Conservation (phyloP, 441 rosid genomes). For the Euphorbia celastroides region DNA sequence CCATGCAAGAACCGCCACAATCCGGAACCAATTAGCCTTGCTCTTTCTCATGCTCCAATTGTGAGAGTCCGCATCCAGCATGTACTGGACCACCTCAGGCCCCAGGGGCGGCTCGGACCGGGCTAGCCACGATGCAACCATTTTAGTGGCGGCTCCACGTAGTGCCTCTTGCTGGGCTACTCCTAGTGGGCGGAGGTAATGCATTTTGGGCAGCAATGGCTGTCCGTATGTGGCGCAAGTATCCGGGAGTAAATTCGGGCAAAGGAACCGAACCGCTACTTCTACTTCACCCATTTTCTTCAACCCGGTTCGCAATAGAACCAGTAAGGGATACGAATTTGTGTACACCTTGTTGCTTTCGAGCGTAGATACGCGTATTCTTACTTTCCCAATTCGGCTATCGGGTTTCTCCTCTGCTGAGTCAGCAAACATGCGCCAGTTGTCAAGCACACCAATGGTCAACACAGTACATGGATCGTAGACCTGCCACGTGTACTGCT, state of each 20-base stretch:
- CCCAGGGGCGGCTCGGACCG: slow-evolving; percentile 86
- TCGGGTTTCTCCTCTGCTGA: slow-evolving; percentile 54
- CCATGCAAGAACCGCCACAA: slow-evolving; percentile 87
- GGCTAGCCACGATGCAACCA: slow-evolving; percentile 81
- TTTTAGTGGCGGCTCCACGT: slow-evolving; percentile 79
- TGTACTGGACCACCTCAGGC: slow-evolving; percentile 76
- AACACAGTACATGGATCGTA: slow-evolving; percentile 91
- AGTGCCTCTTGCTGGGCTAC: slow-evolving; percentile 90
- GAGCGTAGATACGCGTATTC: slow-evolving; percentile 77
- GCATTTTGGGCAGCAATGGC: slow-evolving; percentile 86
- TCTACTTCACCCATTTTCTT: slow-evolving; percentile 96
- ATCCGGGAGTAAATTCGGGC: slow-evolving; percentile 73
- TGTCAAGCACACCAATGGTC: slow-evolving; percentile 76
- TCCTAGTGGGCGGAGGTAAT: slow-evolving; percentile 83
- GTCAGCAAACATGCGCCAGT: slow-evolving; percentile 80
- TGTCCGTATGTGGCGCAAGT: slow-evolving; percentile 68
- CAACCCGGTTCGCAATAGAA: slow-evolving; percentile 50
- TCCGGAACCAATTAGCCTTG: slow-evolving; percentile 88
- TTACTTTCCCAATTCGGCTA: slow-evolving; percentile 62
- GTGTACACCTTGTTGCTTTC: slow-evolving; percentile 88
- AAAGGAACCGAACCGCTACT: slow-evolving; percentile 75
- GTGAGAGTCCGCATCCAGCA: slow-evolving; percentile 93
- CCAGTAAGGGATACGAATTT: slow-evolving; percentile 70
- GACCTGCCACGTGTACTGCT: slow-evolving; percentile 98
- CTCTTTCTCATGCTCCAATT: slow-evolving; percentile 98